Evolutionary conservation across 805 yeast genomes (phyloP).

Genomic region (Wickerhamomyces xylosicus): DNA sequence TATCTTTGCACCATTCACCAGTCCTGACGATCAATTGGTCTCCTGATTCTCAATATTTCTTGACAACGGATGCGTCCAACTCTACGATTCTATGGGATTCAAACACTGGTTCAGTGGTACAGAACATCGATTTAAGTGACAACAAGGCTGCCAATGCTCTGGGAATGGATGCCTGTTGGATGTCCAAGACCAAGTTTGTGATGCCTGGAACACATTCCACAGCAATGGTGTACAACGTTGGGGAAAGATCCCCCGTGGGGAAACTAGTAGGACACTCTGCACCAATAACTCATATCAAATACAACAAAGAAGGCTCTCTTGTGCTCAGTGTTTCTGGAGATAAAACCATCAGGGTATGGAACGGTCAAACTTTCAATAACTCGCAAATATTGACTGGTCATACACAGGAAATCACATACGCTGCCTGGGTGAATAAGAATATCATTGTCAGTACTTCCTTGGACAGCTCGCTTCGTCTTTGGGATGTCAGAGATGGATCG

Average conservation of each 20-base stretch:
- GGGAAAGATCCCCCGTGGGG: constrained; percentile 37
- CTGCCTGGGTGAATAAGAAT: constrained; percentile 42
- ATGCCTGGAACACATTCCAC: constrained; percentile 50
- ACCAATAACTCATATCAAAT: constrained; percentile 42
- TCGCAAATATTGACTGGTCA: constrained; percentile 41
- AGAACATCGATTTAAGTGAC: constrained; percentile 30
- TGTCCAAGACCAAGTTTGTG: constrained; percentile 58
- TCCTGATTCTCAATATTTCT: constrained; percentile 36
- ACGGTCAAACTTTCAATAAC: constrained; percentile 46
- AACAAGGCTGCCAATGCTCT: constrained; percentile 8
- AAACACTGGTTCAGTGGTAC: constrained; percentile 36
- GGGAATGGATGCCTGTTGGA: constrained; percentile 64
- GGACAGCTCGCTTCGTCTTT: constrained; percentile 60
- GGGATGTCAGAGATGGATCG: constrained; percentile 46
- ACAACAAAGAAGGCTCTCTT: constrained; percentile 39
- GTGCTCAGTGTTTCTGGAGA: constrained; percentile 78
- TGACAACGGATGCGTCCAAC: constrained; percentile 50
- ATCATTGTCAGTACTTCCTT: constrained; percentile 45
- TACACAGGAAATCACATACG: constrained; percentile 43
- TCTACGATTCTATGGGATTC: constrained; percentile 60
- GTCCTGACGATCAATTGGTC: constrained; percentile 56
- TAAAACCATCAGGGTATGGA: constrained; percentile 64
- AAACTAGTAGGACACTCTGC: constrained; percentile 55
- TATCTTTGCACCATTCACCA: constrained; percentile 35
- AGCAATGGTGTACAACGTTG: constrained; percentile 44